Percentiles rank a stretch among this genome's conserved stretches.
phyloP scores from a whole-genome alignment of 2,329 filamentous ascomycete genomes.

The Arthrobotrys sphaeroides region DNA sequence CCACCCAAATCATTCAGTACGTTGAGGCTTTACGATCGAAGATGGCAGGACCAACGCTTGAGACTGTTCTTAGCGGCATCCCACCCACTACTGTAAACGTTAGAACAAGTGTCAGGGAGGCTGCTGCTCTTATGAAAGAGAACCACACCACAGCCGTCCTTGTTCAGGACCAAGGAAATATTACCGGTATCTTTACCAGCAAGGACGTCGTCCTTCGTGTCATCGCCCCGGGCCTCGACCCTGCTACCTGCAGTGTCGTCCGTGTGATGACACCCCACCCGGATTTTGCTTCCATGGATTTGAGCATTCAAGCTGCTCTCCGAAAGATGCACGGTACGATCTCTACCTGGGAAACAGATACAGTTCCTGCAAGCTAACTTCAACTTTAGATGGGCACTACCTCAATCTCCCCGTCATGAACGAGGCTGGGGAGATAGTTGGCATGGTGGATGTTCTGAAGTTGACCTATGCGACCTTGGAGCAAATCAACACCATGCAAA shows the following conservation, averaged over 20 bases:
- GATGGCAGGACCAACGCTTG: conserved; percentile 97
- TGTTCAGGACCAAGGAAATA: conserved; percentile 94
- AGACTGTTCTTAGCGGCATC: conserved; percentile 89
- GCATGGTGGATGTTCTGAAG: conserved; percentile 99
- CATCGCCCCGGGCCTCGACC: conserved; percentile 94
- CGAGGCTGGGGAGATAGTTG: conserved; percentile 93
- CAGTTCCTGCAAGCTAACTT: conserved; percentile 20
- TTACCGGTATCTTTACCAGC: conserved; percentile 99
- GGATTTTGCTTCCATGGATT: conserved; percentile 97
- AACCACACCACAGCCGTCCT: conserved; percentile 96
- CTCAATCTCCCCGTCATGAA: conserved; percentile 99
- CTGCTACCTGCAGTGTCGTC: conserved; percentile 93
- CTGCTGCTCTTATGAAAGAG: conserved; percentile 95
- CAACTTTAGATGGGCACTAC: conserved; percentile 85
- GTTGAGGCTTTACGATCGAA: conserved; percentile 93
- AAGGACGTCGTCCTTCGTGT: conserved; percentile 98
- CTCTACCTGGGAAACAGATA: not conserved
- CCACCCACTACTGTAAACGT: conserved; percentile 96
- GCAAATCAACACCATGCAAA: conserved; percentile 95
- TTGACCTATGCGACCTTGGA: conserved; percentile 97
- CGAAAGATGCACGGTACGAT: conserved; percentile 96
- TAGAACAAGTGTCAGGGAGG: conserved; percentile 93
- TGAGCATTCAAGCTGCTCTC: conserved; percentile 97
- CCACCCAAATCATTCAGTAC: conserved; percentile 98
- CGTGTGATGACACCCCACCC: conserved; percentile 99